Evolutionary conservation across 2,329 filamentous ascomycete genomes (phyloP), one percentile per base, ranked within the genome.

Genomic region (Fusarium sp.): DNA sequence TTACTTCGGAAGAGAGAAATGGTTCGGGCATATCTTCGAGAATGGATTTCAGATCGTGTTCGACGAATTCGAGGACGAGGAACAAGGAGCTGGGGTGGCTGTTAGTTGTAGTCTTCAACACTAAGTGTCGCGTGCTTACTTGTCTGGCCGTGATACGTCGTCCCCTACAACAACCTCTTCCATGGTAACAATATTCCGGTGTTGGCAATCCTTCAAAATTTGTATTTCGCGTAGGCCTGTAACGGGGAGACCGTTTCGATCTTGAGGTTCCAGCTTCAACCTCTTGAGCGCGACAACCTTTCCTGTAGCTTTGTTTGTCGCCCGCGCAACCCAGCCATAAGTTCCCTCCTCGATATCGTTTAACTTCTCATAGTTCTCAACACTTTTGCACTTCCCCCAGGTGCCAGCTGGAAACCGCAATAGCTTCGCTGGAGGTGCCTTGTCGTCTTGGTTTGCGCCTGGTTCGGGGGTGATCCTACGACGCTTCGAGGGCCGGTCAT

Each of bases 271-370:
- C 81, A 97, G 90, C 86, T 99, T 99, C 62, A 98, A 87, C 79
- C 94, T 92, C 86, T 99, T 99, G 72, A 99, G 85, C 18, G 96
- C 96, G 25, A 98, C 95, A 11, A 99, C 88, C 63, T 92, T 89
- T 38, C 93, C 93, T 0, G 93, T 95, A 7, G 86, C 84, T 36
- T 88, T 85, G 76, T 97, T 92, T 69, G 87, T 91, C 17, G 94
- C 96, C 64, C 96, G 88, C 60, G 95, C 95, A 8, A 99, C 96
- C 89, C 92, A 95, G 49, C 96, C 96, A 81, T 99, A 99, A 13
- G 94, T 94, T 39, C 96, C 96, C 84, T 99, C 96, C 82, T 98
- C 96, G 77, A 99, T 99, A 80, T 96, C 93, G 81, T 99, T 99
- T 63, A 99, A 86, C 75, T 93, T 93, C 77, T 98, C 93, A 83